Percentiles rank a stretch among this genome's conserved stretches.
Conservation (phyloP, 352 stramenopile species). For the Saprolegnia parasitica region DNA sequence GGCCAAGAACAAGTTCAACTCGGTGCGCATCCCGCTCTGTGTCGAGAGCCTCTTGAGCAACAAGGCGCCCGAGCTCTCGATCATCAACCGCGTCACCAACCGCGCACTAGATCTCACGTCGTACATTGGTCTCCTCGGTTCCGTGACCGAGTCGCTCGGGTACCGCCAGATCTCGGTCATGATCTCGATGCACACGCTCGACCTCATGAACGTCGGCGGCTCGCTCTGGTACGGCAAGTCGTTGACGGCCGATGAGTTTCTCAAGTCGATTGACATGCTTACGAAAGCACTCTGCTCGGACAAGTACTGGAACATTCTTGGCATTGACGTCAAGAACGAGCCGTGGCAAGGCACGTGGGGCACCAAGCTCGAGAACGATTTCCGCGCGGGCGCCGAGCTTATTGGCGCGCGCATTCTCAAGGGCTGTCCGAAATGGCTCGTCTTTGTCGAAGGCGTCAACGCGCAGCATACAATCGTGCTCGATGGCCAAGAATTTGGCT, state of each 20-base stretch:
- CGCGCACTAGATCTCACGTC: constrained; percentile 50
- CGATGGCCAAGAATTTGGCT: constrained; percentile 41
- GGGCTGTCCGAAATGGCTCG: constrained; percentile 68
- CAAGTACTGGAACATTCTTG: constrained; percentile 74
- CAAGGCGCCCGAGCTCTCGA: constrained; percentile 39
- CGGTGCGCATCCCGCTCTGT: constrained; percentile 65
- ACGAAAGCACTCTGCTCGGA: constrained; percentile 48
- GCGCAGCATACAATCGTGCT: constrained; percentile 40
- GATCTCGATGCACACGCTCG: constrained; percentile 59
- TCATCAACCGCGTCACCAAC: constrained; percentile 49
- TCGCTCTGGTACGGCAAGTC: constrained; percentile 44
- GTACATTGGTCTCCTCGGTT: constrained; percentile 44
- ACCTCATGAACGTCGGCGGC: constrained; percentile 37
- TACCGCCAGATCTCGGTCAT: constrained; percentile 45
- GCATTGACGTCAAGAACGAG: constrained; percentile 69
- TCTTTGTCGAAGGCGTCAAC: constrained; percentile 76
- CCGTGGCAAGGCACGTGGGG: constrained; percentile 48
- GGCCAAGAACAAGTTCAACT: constrained; percentile 70
- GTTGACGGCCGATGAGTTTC: constrained; percentile 41
- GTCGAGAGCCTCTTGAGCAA: constrained; percentile 55
- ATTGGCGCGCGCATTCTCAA: constrained; percentile 71
- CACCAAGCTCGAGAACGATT: constrained; percentile 46
- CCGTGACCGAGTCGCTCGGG: constrained; percentile 40
- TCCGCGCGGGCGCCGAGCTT: constrained; percentile 57
- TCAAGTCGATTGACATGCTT: constrained; percentile 38